These are phyloP conservation scores for Insectozyma bohioensis DNA, from an alignment of 1,139 yeast genomes.

Conservation along the genomic window DNA sequence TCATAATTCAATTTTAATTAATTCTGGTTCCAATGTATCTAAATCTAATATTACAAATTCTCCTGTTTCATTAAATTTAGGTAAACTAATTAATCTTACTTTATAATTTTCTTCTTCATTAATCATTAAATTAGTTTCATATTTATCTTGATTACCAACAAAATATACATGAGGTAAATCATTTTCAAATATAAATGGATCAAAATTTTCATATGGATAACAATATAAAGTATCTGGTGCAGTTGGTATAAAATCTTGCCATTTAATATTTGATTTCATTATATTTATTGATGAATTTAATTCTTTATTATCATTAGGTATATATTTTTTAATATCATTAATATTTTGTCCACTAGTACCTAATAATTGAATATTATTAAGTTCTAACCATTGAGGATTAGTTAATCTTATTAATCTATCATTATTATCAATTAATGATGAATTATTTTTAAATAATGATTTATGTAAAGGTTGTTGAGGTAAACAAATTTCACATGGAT, in stretches of 20 bases:
- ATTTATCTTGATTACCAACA: conserved; percentile 78
- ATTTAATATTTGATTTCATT: conserved; percentile 66
- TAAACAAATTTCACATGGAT: conserved; percentile 77
- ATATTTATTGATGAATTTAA: conserved; percentile 34
- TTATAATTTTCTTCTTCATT: conserved; percentile 23
- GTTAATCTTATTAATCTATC: conserved; percentile 51
- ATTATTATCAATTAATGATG: conserved; percentile 37
- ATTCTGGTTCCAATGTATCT: conserved; percentile 52
- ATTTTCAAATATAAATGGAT: conserved; percentile 70
- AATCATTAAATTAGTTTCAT: conserved; percentile 32
- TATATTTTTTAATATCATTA: conserved; percentile 70
- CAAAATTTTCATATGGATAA: conserved; percentile 76
- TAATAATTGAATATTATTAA: conserved; percentile 55
- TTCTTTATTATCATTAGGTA: conserved; percentile 15
- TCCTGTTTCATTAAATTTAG: conserved; percentile 66
- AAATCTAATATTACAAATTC: conserved; percentile 67
- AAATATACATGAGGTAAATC: conserved; percentile 86
- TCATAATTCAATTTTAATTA: conserved; percentile 24
- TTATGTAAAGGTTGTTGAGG: conserved; percentile 91
- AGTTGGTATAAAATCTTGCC: conserved; percentile 92
- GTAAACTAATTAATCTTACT: conserved; percentile 65
- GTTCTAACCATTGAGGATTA: conserved; percentile 71
- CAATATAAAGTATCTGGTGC: conserved; percentile 95
- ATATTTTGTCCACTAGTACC: conserved; percentile 87
- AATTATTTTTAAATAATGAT: conserved; percentile 59